Conservation (phyloP, 495 filamentous ascomycete genomes). For the Cercophora sp. region DNA sequence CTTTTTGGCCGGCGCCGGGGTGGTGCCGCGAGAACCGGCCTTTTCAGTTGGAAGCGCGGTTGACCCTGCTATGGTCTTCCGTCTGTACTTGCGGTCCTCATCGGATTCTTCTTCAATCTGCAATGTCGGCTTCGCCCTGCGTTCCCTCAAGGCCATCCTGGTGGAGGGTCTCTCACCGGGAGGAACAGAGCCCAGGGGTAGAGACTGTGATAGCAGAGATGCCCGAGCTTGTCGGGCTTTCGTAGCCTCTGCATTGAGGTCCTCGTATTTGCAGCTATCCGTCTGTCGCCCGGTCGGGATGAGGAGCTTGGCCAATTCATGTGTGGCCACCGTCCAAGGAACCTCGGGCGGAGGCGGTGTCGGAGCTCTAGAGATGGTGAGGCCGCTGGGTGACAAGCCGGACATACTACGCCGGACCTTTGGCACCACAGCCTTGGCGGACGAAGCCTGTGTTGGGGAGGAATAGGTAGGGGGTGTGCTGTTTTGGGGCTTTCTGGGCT, state of each 20-base stretch:
- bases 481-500: constrained; percentile 49
- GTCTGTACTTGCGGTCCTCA: constrained; percentile 51
- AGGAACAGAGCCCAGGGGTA: constrained; percentile 28
- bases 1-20: constrained; percentile 29
- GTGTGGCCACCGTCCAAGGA: constrained; percentile 74
- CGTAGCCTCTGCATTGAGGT: constrained; percentile 64
- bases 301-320: constrained; percentile 76
- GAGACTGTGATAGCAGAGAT: constrained; percentile 35
- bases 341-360: constrained; percentile 73
- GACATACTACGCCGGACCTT: constrained; percentile 50
- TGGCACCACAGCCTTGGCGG: constrained; percentile 64
- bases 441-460: constrained; percentile 72
- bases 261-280: constrained; percentile 67
- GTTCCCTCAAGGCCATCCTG: constrained; percentile 68
- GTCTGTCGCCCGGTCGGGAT: constrained; percentile 71
- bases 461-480: constrained; percentile 61
- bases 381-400: constrained; percentile 29
- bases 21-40: constrained; percentile 37
- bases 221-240: constrained; percentile 60
- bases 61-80: constrained; percentile 62
- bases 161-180: constrained; percentile 40
- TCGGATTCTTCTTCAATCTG: constrained; percentile 50
- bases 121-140: constrained; percentile 50
- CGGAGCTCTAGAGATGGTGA: constrained; percentile 34
- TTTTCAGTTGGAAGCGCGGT: constrained; percentile 45